phyloP scores from a whole-genome alignment of 2,329 filamentous ascomycete genomes.

The Daldinia sp. region DNA sequence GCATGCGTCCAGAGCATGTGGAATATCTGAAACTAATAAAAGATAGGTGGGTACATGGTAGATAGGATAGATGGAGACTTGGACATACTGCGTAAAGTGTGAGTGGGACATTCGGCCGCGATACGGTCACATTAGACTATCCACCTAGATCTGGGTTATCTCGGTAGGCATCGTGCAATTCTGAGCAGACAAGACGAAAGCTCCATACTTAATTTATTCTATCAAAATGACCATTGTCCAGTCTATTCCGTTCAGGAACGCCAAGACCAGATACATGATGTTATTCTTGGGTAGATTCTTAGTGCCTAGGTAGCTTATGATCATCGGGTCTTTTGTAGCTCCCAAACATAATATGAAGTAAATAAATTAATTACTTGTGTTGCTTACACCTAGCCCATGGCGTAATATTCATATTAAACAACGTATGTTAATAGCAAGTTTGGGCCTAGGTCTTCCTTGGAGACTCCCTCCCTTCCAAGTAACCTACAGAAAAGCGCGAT shows the following conservation, averaged over 20 bases:
- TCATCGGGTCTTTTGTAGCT: slow-evolving; percentile 20
- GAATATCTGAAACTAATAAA: slow-evolving; percentile 42
- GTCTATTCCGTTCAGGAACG: slow-evolving; percentile 27
- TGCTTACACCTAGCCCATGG: slow-evolving; percentile 13
- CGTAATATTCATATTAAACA: slow-evolving; percentile 28
- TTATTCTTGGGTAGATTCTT: neutral
- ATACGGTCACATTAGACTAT: slow-evolving; percentile 40
- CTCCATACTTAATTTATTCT: slow-evolving; percentile 18
- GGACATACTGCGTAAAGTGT: slow-evolving; percentile 17
- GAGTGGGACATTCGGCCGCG: slow-evolving; percentile 36
- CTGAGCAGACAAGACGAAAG: slow-evolving; percentile 30
- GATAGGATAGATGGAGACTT: slow-evolving; percentile 38
- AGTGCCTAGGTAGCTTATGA: slow-evolving; percentile 10
- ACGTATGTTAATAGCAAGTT: slow-evolving; percentile 23
- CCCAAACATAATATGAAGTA: slow-evolving; percentile 9
- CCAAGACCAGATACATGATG: slow-evolving; percentile 16
- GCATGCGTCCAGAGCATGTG: slow-evolving; percentile 41
- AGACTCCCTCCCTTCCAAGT: slow-evolving; percentile 17
- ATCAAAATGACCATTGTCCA: slow-evolving; percentile 12
- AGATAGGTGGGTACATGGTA: slow-evolving; percentile 36
- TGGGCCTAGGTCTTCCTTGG: neutral
- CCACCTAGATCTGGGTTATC: slow-evolving; percentile 41
- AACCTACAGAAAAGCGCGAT: slow-evolving; percentile 27
- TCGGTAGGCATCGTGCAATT: slow-evolving; percentile 33
- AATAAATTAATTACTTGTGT: slow-evolving; percentile 9